A percentile compares a stretch with the other conserved stretches of the same genome.
Evolutionary conservation across 2,329 filamentous ascomycete species (phyloP).

Genomic region (Plectosphaerella cucumerina): DNA sequence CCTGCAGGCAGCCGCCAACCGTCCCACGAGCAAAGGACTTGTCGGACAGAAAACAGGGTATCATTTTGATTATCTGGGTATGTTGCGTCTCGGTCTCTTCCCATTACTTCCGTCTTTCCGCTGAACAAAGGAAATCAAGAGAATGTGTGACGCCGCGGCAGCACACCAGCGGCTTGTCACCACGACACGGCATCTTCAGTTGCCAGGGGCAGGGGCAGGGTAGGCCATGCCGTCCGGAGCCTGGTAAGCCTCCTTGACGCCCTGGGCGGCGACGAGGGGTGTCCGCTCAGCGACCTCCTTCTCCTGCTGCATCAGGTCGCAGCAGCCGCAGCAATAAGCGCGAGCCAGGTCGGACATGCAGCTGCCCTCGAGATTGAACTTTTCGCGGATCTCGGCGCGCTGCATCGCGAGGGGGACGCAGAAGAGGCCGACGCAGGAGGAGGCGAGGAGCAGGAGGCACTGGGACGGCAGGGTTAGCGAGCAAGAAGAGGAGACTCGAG

Average conservation of each 20-base stretch:
- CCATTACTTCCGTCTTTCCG: too few species aligned
- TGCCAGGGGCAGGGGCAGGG: conserved; percentile 5
- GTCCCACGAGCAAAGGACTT: too few species aligned
- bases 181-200: background rate
- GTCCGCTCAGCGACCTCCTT: conserved; percentile 40
- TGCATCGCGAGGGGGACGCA: conserved; percentile 41
- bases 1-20: too few species aligned
- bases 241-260: conserved; percentile 26
- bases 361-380: conserved; percentile 40
- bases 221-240: conserved; percentile 22
- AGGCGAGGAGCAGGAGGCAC: conserved; percentile 40
- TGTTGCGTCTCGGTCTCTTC: too few species aligned
- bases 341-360: conserved; percentile 36
- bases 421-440: conserved; percentile 32
- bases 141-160: too few species aligned
- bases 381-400: conserved; percentile 38
- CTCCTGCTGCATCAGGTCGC: conserved; percentile 40
- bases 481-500: background rate
- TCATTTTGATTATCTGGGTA: too few species aligned
- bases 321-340: conserved; percentile 41
- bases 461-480: conserved; percentile 4
- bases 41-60: too few species aligned
- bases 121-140: too few species aligned
- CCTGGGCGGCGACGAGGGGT: conserved; percentile 10
- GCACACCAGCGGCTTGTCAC: too few species aligned